These are phyloP conservation scores for Vicia sativa DNA, from an alignment of 306 rosid species.

Conservation along the genomic window DNA sequence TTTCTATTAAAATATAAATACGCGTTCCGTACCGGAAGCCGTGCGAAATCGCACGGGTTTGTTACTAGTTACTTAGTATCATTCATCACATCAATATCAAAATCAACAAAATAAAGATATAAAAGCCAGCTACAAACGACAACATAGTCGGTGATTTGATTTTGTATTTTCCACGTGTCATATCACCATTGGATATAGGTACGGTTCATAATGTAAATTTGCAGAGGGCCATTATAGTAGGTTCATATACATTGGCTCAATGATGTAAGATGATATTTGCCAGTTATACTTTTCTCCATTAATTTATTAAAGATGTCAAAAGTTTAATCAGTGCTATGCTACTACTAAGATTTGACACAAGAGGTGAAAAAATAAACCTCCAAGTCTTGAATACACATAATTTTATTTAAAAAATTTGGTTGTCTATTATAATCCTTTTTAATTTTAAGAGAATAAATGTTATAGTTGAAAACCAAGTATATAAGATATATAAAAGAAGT, in stretches of 20 bases:
- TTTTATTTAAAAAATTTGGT: too few species aligned
- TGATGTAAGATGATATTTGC: neutral
- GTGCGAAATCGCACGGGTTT: too few species aligned
- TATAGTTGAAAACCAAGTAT: too few species aligned
- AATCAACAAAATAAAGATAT: conserved; percentile 10
- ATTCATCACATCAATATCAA: conserved; percentile 37
- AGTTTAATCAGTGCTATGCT: neutral
- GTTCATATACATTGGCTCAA: neutral
- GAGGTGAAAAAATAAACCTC: neutral
- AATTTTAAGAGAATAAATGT: too few species aligned
- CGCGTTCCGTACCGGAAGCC: too few species aligned
- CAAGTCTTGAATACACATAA: too few species aligned
- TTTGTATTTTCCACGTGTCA: conserved; percentile 35
- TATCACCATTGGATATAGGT: neutral
- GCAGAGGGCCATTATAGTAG: conserved; percentile 30
- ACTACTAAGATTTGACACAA: neutral
- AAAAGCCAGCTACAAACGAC: conserved; percentile 18
- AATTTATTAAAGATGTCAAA: neutral
- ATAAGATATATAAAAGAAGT: too few species aligned
- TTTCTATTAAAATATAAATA: too few species aligned
- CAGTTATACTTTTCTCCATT: neutral
- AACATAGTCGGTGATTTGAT: conserved; percentile 36
- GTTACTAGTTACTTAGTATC: neutral
- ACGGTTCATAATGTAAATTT: neutral
- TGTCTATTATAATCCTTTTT: too few species aligned